A percentile compares a stretch with the other conserved stretches of the same genome.
These are phyloP conservation scores for Colletotrichum sp. DNA, from an alignment of 2,329 filamentous ascomycete genomes.

Conservation along the genomic window DNA sequence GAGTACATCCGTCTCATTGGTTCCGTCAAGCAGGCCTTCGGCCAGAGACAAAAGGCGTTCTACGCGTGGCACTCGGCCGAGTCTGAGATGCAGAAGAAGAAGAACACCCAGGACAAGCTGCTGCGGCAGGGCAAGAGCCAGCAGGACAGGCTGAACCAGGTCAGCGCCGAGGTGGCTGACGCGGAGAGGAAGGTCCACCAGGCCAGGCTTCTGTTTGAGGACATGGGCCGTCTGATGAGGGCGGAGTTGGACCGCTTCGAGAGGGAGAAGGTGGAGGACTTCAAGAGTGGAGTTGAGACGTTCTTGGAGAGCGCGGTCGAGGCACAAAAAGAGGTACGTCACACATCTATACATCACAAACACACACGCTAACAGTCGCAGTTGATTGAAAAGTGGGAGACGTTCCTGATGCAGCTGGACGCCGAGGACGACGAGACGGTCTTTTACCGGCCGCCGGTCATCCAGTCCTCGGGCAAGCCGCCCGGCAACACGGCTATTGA, in stretches of 20 bases:
- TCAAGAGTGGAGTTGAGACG: conserved; percentile 97
- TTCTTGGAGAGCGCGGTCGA: conserved; percentile 97
- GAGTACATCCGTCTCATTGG: conserved; percentile 97
- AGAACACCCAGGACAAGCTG: conserved; percentile 90
- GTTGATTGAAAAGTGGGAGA: conserved; percentile 93
- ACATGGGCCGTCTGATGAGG: conserved; percentile 95
- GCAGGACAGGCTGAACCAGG: conserved; percentile 92
- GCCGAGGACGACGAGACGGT: conserved; percentile 84
- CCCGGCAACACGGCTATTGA: conserved; percentile 65
- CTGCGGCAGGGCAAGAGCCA: conserved; percentile 93
- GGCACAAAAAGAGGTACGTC: conserved; percentile 92
- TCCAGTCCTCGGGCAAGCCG: conserved; percentile 53
- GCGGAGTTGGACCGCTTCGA: conserved; percentile 93
- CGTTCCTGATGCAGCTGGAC: conserved; percentile 94
- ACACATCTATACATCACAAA: not conserved
- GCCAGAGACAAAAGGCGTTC: conserved; percentile 92
- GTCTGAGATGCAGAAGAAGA: conserved; percentile 88
- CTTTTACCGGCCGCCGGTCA: conserved; percentile 69
- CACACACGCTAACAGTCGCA: conserved; percentile 27
- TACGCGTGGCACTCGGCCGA: conserved; percentile 94
- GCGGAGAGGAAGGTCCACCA: conserved; percentile 93
- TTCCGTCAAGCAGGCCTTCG: conserved; percentile 91
- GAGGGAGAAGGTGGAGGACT: conserved; percentile 97
- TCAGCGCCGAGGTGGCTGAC: conserved; percentile 92
- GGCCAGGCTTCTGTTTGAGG: conserved; percentile 87